Evolutionary conservation across 495 filamentous ascomycete genomes (phyloP).

Genomic region (Articulospora tetracladia): DNA sequence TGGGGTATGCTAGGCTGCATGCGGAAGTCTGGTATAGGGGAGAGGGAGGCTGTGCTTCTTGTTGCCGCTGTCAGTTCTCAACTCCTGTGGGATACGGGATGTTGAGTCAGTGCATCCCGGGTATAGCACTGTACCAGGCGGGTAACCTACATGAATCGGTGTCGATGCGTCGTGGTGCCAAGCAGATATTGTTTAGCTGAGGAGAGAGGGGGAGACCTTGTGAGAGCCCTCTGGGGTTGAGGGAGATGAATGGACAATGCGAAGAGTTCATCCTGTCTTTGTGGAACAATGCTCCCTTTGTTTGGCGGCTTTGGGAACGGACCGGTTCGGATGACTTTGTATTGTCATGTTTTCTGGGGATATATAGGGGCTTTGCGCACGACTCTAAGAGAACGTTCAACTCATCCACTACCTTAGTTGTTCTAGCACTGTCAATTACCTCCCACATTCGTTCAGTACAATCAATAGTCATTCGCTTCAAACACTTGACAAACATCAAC

Average conservation of each 20-base stretch:
- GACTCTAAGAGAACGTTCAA: background rate
- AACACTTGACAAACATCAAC: background rate
- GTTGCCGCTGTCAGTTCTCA: no score
- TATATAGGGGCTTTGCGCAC: no score
- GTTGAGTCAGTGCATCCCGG: no score
- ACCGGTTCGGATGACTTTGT: no score
- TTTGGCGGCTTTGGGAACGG: no score
- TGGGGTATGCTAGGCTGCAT: background rate
- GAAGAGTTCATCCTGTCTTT: background rate
- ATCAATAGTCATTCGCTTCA: background rate
- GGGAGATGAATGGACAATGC: background rate
- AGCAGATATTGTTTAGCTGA: background rate
- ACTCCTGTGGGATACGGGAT: no score
- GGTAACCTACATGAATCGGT: background rate
- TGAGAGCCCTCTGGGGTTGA: background rate
- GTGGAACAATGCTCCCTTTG: background rate
- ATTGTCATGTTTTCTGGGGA: no score
- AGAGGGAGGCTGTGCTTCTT: background rate
- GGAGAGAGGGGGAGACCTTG: background rate
- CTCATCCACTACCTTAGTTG: background rate
- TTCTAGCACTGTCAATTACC: background rate
- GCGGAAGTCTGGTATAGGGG: background rate
- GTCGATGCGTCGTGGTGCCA: background rate
- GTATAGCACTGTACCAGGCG: no score
- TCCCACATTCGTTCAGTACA: background rate